Base-by-base conservation (phyloP, 805 yeast species). In the Zygosaccharomyces pseudorouxii region DNA sequence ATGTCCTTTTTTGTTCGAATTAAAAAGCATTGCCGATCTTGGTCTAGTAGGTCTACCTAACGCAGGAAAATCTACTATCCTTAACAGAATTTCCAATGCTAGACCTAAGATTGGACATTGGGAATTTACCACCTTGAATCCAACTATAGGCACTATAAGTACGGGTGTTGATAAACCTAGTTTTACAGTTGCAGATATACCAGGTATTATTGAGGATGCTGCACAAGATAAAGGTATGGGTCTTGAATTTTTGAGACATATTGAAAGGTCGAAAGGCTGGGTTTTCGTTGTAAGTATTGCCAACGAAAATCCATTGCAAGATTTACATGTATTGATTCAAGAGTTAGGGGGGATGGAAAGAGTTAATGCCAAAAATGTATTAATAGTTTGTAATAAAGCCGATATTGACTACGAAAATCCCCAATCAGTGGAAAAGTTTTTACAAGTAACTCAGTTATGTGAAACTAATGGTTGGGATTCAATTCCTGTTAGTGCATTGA, bases 141-240 rank as follows among this genome's bases (percentile, higher is more conserved):
- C 99, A 0, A 84, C 89, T 0, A 80, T 93, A 42, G 99, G 99
- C 3, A 92, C 97, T 0, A 86, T 93, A 11, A 74, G 76, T 40
- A 65, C 81, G 18, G 78, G 84, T 1, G 76, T 84, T 2, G 86
- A 82, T 55, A 75, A 76, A 50, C 79, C 78, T 3, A 67, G 72
- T 3, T 90, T 92, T 64, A 87, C 97, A 0, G 97, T 93, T 1
- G 98, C 98, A 1, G 99, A 93, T 70, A 93, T 93, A 49, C 99
- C 99, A 0, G 99, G 99, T 5, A 85, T 93, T 39, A 86, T 93
- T 51, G 77, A 82, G 64, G 97, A 96, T 5, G 98, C 99, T 0
- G 77, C 81, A 6, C 71, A 80, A 42, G 86, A 90, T 62, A 83
- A 78, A 63, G 99, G 99, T 1, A 83, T 93, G 86, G 99, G 99